These are phyloP conservation scores for Auriscalpium vulgare DNA, from an alignment of 768 basidiomycete species.

Conservation along the genomic window DNA sequence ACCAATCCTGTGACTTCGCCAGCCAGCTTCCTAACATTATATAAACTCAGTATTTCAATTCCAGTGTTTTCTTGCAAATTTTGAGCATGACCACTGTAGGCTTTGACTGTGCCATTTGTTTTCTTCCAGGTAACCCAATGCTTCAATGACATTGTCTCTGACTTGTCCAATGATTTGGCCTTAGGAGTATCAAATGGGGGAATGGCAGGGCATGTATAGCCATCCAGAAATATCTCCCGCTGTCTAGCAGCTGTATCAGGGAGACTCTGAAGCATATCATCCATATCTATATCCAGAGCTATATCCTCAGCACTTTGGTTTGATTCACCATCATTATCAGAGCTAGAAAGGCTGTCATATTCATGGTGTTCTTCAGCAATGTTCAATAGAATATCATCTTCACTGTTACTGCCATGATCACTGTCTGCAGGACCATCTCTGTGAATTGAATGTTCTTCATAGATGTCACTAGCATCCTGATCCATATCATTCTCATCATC, in stretches of 20 bases:
- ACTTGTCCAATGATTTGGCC: not conserved
- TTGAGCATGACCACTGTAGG: slow-evolving; percentile 16
- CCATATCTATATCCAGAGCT: not conserved
- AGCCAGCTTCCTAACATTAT: not conserved
- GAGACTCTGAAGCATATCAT: not conserved
- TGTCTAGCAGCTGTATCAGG: not conserved
- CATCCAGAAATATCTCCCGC: not conserved
- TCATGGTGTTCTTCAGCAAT: not conserved
- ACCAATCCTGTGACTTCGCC: not conserved
- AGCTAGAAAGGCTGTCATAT: not conserved
- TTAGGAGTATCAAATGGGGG: not conserved
- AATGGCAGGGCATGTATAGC: not conserved
- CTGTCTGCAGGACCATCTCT: too few species aligned
- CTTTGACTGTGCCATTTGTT: slow-evolving; percentile 17
- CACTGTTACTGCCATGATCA: too few species aligned
- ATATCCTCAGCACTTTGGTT: not conserved
- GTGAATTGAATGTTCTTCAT: too few species aligned
- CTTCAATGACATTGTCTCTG: slow-evolving; percentile 10
- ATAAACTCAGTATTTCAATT: not conserved
- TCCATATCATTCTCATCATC: too few species aligned
- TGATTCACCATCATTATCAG: not conserved
- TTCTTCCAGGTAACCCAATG: slow-evolving; percentile 14
- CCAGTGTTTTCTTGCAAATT: slow-evolving; percentile 15
- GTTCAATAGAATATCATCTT: not conserved
- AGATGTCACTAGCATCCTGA: too few species aligned